phyloP scores from a whole-genome alignment of 306 rosid genomes.

The Fragaria nilgerrensis region DNA sequence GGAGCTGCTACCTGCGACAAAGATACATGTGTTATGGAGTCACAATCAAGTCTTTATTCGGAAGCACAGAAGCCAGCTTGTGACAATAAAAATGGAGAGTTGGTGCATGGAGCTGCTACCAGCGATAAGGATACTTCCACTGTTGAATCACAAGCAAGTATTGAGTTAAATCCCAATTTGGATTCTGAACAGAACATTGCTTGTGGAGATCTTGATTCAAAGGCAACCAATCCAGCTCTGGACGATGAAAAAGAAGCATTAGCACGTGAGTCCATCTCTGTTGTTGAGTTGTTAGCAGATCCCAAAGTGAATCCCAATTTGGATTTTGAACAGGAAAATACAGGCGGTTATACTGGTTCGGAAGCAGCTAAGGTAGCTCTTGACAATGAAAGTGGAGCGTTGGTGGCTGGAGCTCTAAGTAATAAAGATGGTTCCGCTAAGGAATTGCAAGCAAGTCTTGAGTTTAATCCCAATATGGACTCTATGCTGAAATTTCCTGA shows the following conservation, averaged over 20 bases:
- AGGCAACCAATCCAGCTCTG: not conserved
- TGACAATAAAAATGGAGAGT: conserved; percentile 27
- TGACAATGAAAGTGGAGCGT: conserved; percentile 8
- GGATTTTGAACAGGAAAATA: not conserved
- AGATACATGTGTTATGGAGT: conserved; percentile 12
- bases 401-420: conserved; percentile 19
- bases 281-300: not conserved
- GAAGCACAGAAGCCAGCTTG: not conserved
- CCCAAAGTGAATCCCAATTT: not conserved
- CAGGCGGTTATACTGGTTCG: not conserved
- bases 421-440: conserved; percentile 15
- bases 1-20: conserved; percentile 23
- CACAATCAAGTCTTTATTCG: not conserved
- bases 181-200: conserved; percentile 20
- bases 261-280: not conserved
- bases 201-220: not conserved
- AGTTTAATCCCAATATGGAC: conserved; percentile 14
- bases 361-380: not conserved
- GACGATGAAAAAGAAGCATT: not conserved
- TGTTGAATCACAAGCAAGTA: conserved; percentile 16
- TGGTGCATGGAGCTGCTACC: conserved; percentile 18
- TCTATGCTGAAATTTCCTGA: conserved; percentile 11
- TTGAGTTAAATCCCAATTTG: conserved; percentile 11
- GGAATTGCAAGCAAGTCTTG: conserved; percentile 24
- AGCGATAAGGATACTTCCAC: conserved; percentile 9